Conservation (phyloP, 2,329 filamentous ascomycete species). For the Daldinia sp. region DNA sequence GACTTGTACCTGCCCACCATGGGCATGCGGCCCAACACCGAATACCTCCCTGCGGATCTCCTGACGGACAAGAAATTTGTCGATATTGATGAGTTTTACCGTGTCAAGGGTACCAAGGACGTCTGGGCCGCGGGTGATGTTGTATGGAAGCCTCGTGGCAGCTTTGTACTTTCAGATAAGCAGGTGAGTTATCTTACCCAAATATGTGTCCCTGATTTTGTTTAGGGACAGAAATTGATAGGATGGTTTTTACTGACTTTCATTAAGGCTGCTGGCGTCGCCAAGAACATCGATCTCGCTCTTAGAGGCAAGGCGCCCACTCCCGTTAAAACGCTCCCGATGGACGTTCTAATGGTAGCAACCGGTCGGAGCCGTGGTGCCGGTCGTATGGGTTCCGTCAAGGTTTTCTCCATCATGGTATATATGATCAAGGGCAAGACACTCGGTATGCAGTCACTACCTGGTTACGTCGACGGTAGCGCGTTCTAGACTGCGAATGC, state of each 20-base stretch:
- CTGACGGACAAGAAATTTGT: constrained; percentile 61
- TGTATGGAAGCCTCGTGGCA: constrained; percentile 62
- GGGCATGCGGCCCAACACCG: constrained; percentile 67
- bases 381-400: constrained; percentile 61
- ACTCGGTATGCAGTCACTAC: constrained; percentile 59
- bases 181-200: constrained; percentile 54
- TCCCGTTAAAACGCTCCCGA: constrained; percentile 60
- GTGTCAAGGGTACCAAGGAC: constrained; percentile 58
- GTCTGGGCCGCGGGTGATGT: constrained; percentile 69
- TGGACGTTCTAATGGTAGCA: constrained; percentile 63
- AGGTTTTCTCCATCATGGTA: constrained; percentile 64
- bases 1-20: constrained; percentile 70
- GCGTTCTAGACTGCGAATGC: constrained; percentile 54
- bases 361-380: constrained; percentile 64
- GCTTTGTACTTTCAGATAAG: constrained; percentile 60
- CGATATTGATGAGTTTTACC: constrained; percentile 64
- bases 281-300: constrained; percentile 64
- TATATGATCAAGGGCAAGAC: constrained; percentile 66
- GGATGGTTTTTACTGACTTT: constrained; percentile 2
- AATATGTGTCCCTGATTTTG: background rate
- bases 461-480: constrained; percentile 62
- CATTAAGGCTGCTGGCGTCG: constrained; percentile 61
- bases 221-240: background rate
- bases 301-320: constrained; percentile 60
- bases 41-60: constrained; percentile 61